A percentile compares a stretch with the other conserved stretches of the same genome.
These are phyloP conservation scores for Fraxinus baroniana DNA, from an alignment of 305 asterid genomes.

Conservation along the genomic window DNA sequence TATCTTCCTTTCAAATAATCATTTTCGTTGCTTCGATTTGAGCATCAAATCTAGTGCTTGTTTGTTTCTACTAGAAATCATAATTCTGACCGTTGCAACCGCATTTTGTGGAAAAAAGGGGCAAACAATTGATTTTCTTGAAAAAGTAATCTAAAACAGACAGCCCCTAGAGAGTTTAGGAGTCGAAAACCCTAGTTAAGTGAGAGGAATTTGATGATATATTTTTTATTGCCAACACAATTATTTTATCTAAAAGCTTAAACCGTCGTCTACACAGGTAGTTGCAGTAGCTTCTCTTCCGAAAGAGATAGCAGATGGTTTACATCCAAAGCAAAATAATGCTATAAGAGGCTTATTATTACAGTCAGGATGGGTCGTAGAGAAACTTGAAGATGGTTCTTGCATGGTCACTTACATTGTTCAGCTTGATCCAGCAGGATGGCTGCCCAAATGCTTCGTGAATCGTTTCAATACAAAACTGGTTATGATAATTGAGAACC, in stretches of 20 bases:
- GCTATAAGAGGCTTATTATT: slow-evolving; percentile 71
- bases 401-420: slow-evolving; percentile 88
- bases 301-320: slow-evolving; percentile 83
- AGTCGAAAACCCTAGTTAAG: too few species aligned
- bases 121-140: too few species aligned
- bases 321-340: slow-evolving; percentile 73
- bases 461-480: slow-evolving; percentile 77
- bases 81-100: too few species aligned
- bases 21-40: too few species aligned
- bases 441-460: slow-evolving; percentile 89
- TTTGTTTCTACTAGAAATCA: too few species aligned
- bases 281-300: slow-evolving; percentile 97
- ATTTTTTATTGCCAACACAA: too few species aligned
- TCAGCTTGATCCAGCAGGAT: slow-evolving; percentile 97
- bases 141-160: too few species aligned
- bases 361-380: slow-evolving; percentile 96
- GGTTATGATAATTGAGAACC: slow-evolving; percentile 91
- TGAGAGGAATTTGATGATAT: too few species aligned
- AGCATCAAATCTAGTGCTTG: too few species aligned
- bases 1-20: too few species aligned
- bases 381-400: slow-evolving; percentile 73
- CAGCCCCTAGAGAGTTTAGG: too few species aligned
- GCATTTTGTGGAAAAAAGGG: too few species aligned
- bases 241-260: not conserved
- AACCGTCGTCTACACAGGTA: slow-evolving; percentile 35